Base-by-base conservation (phyloP, 2,329 filamentous ascomycete genomes). In the Lachnum nothofagi region DNA sequence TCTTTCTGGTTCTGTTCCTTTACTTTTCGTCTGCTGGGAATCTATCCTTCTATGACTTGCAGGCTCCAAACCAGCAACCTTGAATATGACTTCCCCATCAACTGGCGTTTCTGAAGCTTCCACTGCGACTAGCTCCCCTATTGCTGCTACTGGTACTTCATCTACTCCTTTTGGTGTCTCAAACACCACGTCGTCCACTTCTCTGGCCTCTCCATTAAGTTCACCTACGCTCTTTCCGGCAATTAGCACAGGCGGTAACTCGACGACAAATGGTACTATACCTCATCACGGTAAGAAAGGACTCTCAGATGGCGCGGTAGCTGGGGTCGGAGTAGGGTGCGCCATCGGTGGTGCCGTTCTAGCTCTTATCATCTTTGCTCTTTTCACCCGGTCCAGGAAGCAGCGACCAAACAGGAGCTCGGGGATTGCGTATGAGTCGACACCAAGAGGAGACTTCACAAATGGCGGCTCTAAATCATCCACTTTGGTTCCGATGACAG, bases 331-430 rank as follows among this genome's bases (percentile, higher is more conserved):
- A 37, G 10, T 37, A 10, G 34, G 34, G 17, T 37, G 17, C 17
- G 34, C 34, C 5, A 37, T 37, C 5, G 34, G n/a, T 22, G 34
- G 34, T 37, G 34, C 39, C 5, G 56, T 62, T 39, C 44, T 62
- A 3, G 57, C 57, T 5, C 57, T 72, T 9, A 22, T 37, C 34
- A 17, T 17, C 6, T 17, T 37, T 10, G 17, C 34, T 3, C 34
- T 37, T 19, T 22, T 37, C 17, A 17, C n/a, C 5, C 34, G 5
- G 5, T 37, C n/a, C 5, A 20, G 34, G 12, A 37, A 37, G 9
- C 6, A 19, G 17, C n/a, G n/a, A 22, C 34, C 34, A 22, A 37
- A 37, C 10, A 4, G 10, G 5, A 37, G 10, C 34, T 37, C 34
- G 4, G 10, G 10, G 4, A 9, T 37, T 19, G 4, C 34, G 4